Conservation (phyloP, 2,329 filamentous ascomycete genomes). For the Rhexocercosporidium sp. region DNA sequence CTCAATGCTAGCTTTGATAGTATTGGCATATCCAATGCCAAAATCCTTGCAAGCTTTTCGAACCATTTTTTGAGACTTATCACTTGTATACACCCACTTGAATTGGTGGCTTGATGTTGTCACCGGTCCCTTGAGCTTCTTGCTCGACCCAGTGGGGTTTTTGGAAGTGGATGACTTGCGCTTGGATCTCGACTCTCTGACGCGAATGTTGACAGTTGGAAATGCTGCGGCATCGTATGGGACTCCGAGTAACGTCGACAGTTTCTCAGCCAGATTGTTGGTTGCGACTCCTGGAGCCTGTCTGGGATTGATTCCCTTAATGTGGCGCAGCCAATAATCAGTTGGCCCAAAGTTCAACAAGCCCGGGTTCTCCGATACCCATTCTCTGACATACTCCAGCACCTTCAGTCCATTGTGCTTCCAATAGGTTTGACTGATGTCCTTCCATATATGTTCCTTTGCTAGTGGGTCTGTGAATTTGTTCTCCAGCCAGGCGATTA, state of each 20-base stretch:
- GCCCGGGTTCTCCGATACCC: slow-evolving; percentile 24
- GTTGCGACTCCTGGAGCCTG: not conserved
- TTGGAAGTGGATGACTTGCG: slow-evolving; percentile 19
- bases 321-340: slow-evolving; percentile 7
- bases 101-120: not conserved
- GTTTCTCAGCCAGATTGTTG: slow-evolving; percentile 25
- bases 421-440: slow-evolving; percentile 28
- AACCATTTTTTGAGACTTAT: slow-evolving; percentile 24
- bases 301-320: not conserved
- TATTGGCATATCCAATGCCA: slow-evolving; percentile 21
- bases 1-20: slow-evolving; percentile 26
- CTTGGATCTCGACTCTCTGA: slow-evolving; percentile 17
- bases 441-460: slow-evolving; percentile 30
- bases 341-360: slow-evolving; percentile 17
- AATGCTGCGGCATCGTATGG: slow-evolving; percentile 7
- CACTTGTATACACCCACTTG: slow-evolving; percentile 29
- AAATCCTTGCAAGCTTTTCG: slow-evolving; percentile 31
- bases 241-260: slow-evolving; percentile 20
- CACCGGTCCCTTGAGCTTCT: slow-evolving; percentile 18
- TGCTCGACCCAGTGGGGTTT: slow-evolving; percentile 11
- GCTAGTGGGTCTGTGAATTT: slow-evolving; percentile 16
- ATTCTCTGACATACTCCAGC: slow-evolving; percentile 23
- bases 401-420: slow-evolving; percentile 24
- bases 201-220: not conserved
- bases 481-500: slow-evolving; percentile 32